A percentile compares a stretch with the other conserved stretches of the same genome.
phyloP scores from a whole-genome alignment of 129 eudicot species.

The Flaveria ramosissima region DNA sequence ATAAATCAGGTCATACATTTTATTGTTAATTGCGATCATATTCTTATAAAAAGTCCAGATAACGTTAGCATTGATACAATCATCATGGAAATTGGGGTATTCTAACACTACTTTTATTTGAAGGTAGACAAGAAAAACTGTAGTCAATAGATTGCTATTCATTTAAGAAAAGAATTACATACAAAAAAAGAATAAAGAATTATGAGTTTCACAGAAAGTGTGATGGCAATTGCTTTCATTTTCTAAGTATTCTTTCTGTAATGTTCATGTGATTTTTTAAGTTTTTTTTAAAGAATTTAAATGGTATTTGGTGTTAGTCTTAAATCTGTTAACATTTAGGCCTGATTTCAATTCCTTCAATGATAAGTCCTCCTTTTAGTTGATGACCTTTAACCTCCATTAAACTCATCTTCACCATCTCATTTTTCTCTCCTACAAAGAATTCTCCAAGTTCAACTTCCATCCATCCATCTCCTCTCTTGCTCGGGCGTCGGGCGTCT shows the following conservation, averaged over 20 bases:
- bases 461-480: conserved; percentile 64
- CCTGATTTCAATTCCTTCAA: conserved; percentile 69
- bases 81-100: not conserved
- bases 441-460: conserved; percentile 58
- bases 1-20: no score
- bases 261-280: no score
- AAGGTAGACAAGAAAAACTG: not conserved
- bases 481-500: conserved; percentile 30
- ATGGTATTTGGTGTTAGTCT: not conserved
- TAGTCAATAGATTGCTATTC: not conserved
- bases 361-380: conserved; percentile 63
- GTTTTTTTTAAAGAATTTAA: not conserved
- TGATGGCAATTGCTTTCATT: not conserved
- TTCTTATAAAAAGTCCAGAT: no score
- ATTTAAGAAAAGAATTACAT: conserved; percentile 8
- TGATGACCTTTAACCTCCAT: conserved; percentile 67
- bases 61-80: not conserved
- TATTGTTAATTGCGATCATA: no score
- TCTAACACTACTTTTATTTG: not conserved
- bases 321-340: conserved; percentile 33
- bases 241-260: not conserved
- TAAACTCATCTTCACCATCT: conserved; percentile 49
- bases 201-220: not conserved
- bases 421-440: conserved; percentile 34
- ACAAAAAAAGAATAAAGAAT: not conserved